phyloP scores from a whole-genome alignment of 306 rosid species.

The Quercus berberidifolia region DNA sequence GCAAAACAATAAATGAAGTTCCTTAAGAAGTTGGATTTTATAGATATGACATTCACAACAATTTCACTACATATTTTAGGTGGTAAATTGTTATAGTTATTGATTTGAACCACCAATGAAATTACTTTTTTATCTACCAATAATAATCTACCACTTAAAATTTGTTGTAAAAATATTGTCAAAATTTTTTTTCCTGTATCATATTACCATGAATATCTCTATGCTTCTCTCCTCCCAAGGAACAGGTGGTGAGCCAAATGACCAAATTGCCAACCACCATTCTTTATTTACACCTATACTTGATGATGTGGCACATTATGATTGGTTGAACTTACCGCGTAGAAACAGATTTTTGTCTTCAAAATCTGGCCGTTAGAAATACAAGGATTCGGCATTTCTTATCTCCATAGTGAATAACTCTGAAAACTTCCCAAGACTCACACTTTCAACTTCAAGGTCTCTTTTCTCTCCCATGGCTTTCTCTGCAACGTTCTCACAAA shows the following conservation, averaged over 20 bases:
- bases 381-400: constrained; percentile 18
- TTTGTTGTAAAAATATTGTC: rapidly evolving
- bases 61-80: too few relatives aligned
- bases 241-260: background rate
- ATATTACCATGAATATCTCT: too few relatives aligned
- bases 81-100: too few relatives aligned
- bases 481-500: constrained; percentile 36
- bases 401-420: constrained; percentile 11
- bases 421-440: background rate
- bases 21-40: too few relatives aligned
- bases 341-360: constrained; percentile 5
- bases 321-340: background rate
- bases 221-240: too few relatives aligned
- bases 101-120: too few relatives aligned
- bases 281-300: background rate
- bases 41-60: too few relatives aligned
- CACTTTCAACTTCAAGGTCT: constrained; percentile 6
- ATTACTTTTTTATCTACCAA: too few relatives aligned
- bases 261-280: background rate
- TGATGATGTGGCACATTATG: constrained; percentile 9
- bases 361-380: constrained; percentile 22
- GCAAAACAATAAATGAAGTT: too few relatives aligned
- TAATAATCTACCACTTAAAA: too few relatives aligned
- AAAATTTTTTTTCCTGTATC: rapidly evolving
- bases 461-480: constrained; percentile 50